Percentiles rank a stretch among this genome's conserved stretches.
Conservation (phyloP, 495 filamentous ascomycete species). For the Penicillium soppii region DNA sequence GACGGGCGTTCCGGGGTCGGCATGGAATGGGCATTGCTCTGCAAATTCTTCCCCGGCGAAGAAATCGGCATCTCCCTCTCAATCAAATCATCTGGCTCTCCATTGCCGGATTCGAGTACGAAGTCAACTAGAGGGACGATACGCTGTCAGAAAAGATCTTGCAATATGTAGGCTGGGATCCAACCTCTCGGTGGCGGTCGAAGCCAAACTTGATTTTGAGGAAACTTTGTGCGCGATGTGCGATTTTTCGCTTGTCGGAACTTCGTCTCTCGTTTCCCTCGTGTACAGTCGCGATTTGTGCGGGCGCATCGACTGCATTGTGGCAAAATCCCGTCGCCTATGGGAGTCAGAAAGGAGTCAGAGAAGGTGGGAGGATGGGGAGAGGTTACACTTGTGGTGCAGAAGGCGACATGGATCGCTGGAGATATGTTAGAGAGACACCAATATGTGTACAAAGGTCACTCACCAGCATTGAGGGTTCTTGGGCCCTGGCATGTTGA, state of each 20-base stretch:
- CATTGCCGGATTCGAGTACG: conserved; percentile 23
- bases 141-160: not conserved
- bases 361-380: not conserved
- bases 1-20: not conserved
- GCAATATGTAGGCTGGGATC: not conserved
- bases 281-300: conserved; percentile 17
- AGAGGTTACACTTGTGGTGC: conserved; percentile 21
- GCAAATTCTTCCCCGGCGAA: not conserved
- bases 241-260: conserved; percentile 19
- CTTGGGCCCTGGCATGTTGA: not conserved
- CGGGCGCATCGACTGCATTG: conserved; percentile 23
- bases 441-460: no score
- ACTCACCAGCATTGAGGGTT: conserved; percentile 17
- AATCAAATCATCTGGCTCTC: conserved; percentile 5
- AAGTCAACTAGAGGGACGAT: conserved; percentile 17
- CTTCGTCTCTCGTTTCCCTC: conserved; percentile 10
- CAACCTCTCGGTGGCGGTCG: conserved; percentile 26
- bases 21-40: not conserved
- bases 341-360: no score
- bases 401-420: conserved; percentile 27
- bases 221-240: conserved; percentile 18
- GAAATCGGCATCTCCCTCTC: not conserved
- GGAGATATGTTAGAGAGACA: not conserved
- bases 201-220: conserved; percentile 26
- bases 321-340: conserved; percentile 22